Percentiles rank a stretch among this genome's conserved stretches.
These are phyloP conservation scores for Coemansia erecta DNA, from an alignment of 192 early-diverging fungal species.

Conservation along the genomic window DNA sequence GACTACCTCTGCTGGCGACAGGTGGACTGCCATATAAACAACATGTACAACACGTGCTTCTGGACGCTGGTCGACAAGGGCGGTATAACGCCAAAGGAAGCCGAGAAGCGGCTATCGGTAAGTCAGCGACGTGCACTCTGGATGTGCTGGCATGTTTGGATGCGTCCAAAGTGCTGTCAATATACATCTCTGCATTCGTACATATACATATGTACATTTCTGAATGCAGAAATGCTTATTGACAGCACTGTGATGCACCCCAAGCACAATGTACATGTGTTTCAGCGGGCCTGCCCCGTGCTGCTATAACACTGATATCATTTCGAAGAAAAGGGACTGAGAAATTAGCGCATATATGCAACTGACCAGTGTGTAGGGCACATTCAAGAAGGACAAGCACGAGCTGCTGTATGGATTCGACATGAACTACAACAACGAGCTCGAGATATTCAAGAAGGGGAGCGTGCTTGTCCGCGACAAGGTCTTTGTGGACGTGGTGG, in stretches of 20 bases:
- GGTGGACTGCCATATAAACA: conserved; percentile 94
- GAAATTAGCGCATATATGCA: too few species aligned
- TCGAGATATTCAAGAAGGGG: conserved; percentile 86
- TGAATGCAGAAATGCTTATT: too few species aligned
- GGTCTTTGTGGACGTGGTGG: conserved; percentile 16
- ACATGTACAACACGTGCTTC: conserved; percentile 94
- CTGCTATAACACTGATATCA: too few species aligned
- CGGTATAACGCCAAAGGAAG: conserved; percentile 62
- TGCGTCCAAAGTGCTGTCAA: too few species aligned
- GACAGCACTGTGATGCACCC: too few species aligned
- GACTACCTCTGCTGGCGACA: conserved; percentile 97
- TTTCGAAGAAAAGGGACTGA: too few species aligned
- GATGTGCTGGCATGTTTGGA: too few species aligned
- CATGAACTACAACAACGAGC: conserved; percentile 87
- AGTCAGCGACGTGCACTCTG: too few species aligned
- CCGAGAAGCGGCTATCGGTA: conserved; percentile 72
- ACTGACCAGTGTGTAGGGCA: conserved; percentile 58
- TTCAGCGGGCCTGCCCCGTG: too few species aligned
- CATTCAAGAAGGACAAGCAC: conserved; percentile 85
- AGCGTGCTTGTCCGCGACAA: conserved; percentile 69
- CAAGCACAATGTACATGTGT: too few species aligned
- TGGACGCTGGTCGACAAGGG: conserved; percentile 84
- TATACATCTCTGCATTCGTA: too few species aligned
- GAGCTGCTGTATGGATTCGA: conserved; percentile 85
- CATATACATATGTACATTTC: too few species aligned